Evolutionary conservation across 768 basidiomycete genomes (phyloP), one percentile per base, ranked within the genome.

Genomic region (Neoboletus magnificus): DNA sequence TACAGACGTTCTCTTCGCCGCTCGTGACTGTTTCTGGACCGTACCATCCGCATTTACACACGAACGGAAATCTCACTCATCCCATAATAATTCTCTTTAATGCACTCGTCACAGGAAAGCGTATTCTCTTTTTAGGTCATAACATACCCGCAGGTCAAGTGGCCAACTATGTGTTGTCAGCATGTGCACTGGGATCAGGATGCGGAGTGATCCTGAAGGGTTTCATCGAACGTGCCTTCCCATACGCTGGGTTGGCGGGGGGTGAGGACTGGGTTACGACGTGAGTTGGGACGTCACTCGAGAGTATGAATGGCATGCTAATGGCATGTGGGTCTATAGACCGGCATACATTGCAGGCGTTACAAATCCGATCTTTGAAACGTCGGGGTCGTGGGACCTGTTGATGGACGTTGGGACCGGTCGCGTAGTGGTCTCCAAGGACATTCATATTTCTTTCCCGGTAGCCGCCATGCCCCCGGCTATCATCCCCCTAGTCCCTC

Each of bases 51-150:
- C 93, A 98, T 70, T 77, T 99, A 20, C 95, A 98, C 71, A 94
- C 94, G 0, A 92, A 86, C 62, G 97, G 97, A 54, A 79, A 84
- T 18, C 79, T 82, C 58, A 99, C 97, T 0, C 95, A 94, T 65
- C 94, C 97, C 2, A 86, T 99, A 64, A 95, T 97, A 55, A 80
- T 99, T 43, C 80, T 99, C 3, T 94, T 96, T 77, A 99, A 99
- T 71, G 97, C 95, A 4, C 82, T 99, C 56, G 79, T 98, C 7
- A 97, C 96, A 0, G 88, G 90, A 50, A 97, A 98, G 64, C 87
- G 95, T n/a, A 90, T 98, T 60, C 87, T 98, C 60, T 98, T 98
- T 74, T 75, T 98, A 52, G 94, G 95, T 0, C 87, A 97, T 66
- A 88, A 82, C 65, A 82, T 89, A 60, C 91, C 94, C 35, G 95